Conservation (phyloP, 2,329 filamentous ascomycete genomes). For the Didymella glomerata region DNA sequence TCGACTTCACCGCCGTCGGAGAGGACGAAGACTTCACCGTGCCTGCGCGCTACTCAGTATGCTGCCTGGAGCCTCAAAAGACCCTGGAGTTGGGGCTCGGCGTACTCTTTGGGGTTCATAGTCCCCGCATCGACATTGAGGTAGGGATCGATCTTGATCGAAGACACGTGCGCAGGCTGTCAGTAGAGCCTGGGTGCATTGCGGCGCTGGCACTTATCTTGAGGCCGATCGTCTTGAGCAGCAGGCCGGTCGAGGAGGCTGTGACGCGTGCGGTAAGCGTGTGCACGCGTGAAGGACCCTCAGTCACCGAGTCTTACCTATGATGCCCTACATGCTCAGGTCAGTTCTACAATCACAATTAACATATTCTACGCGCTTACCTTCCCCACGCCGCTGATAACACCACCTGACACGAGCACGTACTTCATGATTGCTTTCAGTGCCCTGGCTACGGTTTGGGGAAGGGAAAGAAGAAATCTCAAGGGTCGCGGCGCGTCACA, state of each 20-base stretch:
- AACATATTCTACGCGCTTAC: conserved; percentile 52
- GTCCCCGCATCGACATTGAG: conserved; percentile 79
- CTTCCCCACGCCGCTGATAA: conserved; percentile 53
- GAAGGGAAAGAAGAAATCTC: conserved; percentile 53
- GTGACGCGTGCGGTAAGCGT: conserved; percentile 42
- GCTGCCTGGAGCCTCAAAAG: not conserved
- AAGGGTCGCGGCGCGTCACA: conserved; percentile 36
- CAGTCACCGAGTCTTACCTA: conserved; percentile 59
- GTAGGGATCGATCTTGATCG: conserved; percentile 77
- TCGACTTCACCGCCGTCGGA: conserved; percentile 82
- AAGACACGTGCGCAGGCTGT: conserved; percentile 63
- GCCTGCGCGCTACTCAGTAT: conserved; percentile 58
- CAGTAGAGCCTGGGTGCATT: conserved; percentile 36
- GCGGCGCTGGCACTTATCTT: conserved; percentile 66
- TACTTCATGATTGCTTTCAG: conserved; percentile 74
- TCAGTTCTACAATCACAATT: conserved; percentile 34
- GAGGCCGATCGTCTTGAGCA: conserved; percentile 81
- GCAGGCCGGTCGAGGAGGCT: conserved; percentile 75
- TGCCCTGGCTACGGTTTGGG: conserved; percentile 51
- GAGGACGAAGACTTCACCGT: conserved; percentile 90
- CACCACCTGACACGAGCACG: conserved; percentile 79
- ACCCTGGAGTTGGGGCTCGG: conserved; percentile 4
- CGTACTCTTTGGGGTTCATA: conserved; percentile 72
- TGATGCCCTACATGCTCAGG: conserved; percentile 64
- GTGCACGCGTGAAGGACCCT: not conserved